These are phyloP conservation scores for Exutisphaerella laricina DNA, from an alignment of 2,329 filamentous ascomycete species.

Conservation along the genomic window DNA sequence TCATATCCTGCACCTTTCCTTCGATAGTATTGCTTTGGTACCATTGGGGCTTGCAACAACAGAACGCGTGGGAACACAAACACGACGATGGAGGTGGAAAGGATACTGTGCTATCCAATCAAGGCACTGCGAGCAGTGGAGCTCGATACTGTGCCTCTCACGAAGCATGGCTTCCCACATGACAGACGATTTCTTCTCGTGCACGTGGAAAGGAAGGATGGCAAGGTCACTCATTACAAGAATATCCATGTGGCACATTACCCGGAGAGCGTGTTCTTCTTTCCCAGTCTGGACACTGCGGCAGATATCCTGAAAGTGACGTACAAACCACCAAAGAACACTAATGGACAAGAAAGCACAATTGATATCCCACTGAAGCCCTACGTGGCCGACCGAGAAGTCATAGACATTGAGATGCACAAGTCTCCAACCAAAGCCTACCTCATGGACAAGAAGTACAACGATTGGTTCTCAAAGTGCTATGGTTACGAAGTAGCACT, in stretches of 20 bases:
- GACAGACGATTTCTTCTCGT: slow-evolving; percentile 43
- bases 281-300: slow-evolving; percentile 34
- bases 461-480: slow-evolving; percentile 40
- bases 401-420: slow-evolving; percentile 42
- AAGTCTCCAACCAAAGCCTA: slow-evolving; percentile 38
- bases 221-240: slow-evolving; percentile 26
- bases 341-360: slow-evolving; percentile 18
- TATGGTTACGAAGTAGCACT: slow-evolving; percentile 42
- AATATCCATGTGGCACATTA: slow-evolving; percentile 41
- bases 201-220: slow-evolving; percentile 31
- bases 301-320: slow-evolving; percentile 35
- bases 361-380: slow-evolving; percentile 40
- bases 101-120: slow-evolving; percentile 46
- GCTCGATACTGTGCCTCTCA: slow-evolving; percentile 36
- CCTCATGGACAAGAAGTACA: slow-evolving; percentile 40
- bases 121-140: slow-evolving; percentile 42
- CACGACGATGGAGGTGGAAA: slow-evolving; percentile 25
- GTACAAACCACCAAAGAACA: slow-evolving; percentile 32
- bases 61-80: background rate
- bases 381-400: slow-evolving; percentile 32
- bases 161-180: slow-evolving; percentile 42
- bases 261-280: slow-evolving; percentile 39
- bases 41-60: no score
- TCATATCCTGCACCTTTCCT: no score
- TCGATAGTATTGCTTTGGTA: no score